A percentile compares a stretch with the other conserved stretches of the same genome.
Evolutionary conservation across 2,329 filamentous ascomycete genomes (phyloP).

Genomic region (Aspergillus luchuensis): DNA sequence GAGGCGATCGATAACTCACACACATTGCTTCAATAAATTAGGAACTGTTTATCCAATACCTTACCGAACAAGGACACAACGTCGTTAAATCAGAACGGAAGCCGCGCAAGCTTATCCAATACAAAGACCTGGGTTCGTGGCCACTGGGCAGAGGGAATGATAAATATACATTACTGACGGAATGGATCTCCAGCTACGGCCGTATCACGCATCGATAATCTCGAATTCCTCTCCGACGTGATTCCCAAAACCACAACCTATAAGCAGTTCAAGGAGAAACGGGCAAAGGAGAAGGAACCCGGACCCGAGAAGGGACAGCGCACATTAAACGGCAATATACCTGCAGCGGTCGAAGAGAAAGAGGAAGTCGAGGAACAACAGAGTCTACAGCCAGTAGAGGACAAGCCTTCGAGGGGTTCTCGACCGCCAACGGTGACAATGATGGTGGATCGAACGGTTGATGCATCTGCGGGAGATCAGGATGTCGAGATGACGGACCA

Average conservation of each 20-base stretch:
- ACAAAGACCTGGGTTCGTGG: conserved; percentile 79
- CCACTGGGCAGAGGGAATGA: not conserved
- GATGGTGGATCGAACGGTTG: conserved; percentile 56
- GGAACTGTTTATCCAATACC: conserved; percentile 95
- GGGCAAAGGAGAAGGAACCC: conserved; percentile 40
- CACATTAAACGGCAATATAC: conserved; percentile 36
- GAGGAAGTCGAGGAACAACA: conserved; percentile 25
- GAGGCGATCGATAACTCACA: conserved; percentile 9
- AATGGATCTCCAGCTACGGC: conserved; percentile 65
- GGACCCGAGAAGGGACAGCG: conserved; percentile 43
- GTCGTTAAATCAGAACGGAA: conserved; percentile 90
- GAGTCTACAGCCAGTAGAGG: conserved; percentile 16
- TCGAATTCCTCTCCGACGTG: conserved; percentile 91
- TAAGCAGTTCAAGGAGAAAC: conserved; percentile 72
- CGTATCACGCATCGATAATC: conserved; percentile 83
- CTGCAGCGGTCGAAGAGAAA: conserved; percentile 24
- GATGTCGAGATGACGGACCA: conserved; percentile 61
- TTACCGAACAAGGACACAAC: conserved; percentile 80
- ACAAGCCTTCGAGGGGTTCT: conserved; percentile 30
- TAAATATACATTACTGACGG: conserved; percentile 12
- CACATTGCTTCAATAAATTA: conserved; percentile 37
- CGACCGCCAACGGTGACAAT: conserved; percentile 51
- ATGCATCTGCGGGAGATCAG: conserved; percentile 40
- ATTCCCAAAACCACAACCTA: conserved; percentile 84
- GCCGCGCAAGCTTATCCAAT: conserved; percentile 90